phyloP scores from a whole-genome alignment of 768 basidiomycete genomes.

The Flagelloscypha sp. region DNA sequence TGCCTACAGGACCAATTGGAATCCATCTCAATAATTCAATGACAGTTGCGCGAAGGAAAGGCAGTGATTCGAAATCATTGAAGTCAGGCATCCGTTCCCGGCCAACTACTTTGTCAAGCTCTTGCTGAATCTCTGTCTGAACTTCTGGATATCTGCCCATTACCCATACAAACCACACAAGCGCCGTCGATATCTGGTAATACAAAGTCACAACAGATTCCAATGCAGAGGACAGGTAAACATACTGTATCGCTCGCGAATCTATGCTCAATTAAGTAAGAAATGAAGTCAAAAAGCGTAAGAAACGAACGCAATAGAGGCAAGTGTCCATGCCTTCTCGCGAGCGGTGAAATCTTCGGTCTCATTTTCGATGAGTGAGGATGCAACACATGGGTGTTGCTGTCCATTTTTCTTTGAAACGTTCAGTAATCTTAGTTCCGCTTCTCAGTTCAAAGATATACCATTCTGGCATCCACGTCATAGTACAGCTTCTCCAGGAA shows the following conservation, averaged over 20 bases:
- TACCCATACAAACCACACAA: constrained; percentile 15
- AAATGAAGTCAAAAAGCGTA: too few relatives aligned
- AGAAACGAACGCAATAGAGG: too few relatives aligned
- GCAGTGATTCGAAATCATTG: constrained; percentile 12
- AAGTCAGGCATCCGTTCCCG: constrained; percentile 16
- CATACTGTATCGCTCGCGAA: too few relatives aligned
- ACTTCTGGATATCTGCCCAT: constrained; percentile 16
- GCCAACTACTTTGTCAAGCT: constrained; percentile 18
- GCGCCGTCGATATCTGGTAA: too few relatives aligned
- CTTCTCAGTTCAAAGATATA: too few relatives aligned
- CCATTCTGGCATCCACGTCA: too few relatives aligned
- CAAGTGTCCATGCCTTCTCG: too few relatives aligned
- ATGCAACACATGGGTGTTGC: constrained; percentile 5
- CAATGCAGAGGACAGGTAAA: too few relatives aligned
- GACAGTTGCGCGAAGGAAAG: constrained; percentile 16
- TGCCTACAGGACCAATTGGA: constrained; percentile 9
- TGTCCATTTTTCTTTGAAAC: constrained; percentile 6
- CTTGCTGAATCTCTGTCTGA: constrained; percentile 16
- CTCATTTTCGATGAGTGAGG: constrained; percentile 7
- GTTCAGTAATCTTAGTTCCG: too few relatives aligned
- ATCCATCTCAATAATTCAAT: constrained; percentile 17
- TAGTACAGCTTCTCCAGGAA: constrained; percentile 12
- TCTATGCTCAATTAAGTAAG: too few relatives aligned
- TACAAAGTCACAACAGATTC: too few relatives aligned
- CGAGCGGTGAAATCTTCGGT: too few relatives aligned